phyloP scores from a whole-genome alignment of 2,329 filamentous ascomycete species.

The Plectosphaerella sp. region DNA sequence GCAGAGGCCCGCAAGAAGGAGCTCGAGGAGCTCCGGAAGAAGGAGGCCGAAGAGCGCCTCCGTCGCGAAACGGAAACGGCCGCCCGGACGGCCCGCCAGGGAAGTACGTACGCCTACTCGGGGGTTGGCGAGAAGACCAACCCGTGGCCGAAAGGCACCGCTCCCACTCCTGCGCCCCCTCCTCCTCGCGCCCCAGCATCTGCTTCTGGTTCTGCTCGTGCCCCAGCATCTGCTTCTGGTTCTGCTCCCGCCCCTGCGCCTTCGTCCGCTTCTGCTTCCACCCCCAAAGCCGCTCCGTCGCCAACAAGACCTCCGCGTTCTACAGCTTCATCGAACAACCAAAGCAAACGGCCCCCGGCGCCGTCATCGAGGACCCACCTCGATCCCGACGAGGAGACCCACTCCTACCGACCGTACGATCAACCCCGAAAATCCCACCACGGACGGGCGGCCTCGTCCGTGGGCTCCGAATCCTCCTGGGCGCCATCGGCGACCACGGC shows the following conservation, averaged over 20 bases:
- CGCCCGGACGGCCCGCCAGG: constrained; percentile 30
- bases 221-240: no score
- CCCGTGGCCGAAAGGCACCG: constrained; percentile 63
- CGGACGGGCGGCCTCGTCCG: constrained; percentile 62
- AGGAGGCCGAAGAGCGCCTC: constrained; percentile 25
- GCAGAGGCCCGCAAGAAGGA: constrained; percentile 24
- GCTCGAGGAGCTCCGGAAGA: constrained; percentile 18
- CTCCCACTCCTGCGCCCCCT: constrained; percentile 30
- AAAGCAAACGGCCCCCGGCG: constrained; percentile 32
- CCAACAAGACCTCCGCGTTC: constrained; percentile 15
- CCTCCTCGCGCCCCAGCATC: constrained; percentile 12
- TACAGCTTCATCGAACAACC: constrained; percentile 2
- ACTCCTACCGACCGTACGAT: constrained; percentile 77
- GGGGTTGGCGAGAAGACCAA: constrained; percentile 65
- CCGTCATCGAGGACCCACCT: constrained; percentile 54
- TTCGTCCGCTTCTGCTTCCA: constrained; percentile 18
- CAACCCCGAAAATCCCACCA: constrained; percentile 49
- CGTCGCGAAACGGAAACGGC: constrained; percentile 23
- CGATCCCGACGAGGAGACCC: constrained; percentile 59
- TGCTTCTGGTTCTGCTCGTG: no score
- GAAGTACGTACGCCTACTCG: constrained; percentile 57
- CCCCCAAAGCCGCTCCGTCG: constrained; percentile 10
- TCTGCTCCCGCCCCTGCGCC: constrained; percentile 14
- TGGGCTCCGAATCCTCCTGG: constrained; percentile 78
- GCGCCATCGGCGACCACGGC: constrained; percentile 79